Base-by-base conservation (phyloP, 2,329 filamentous ascomycete species). In the Fusarium siculi region DNA sequence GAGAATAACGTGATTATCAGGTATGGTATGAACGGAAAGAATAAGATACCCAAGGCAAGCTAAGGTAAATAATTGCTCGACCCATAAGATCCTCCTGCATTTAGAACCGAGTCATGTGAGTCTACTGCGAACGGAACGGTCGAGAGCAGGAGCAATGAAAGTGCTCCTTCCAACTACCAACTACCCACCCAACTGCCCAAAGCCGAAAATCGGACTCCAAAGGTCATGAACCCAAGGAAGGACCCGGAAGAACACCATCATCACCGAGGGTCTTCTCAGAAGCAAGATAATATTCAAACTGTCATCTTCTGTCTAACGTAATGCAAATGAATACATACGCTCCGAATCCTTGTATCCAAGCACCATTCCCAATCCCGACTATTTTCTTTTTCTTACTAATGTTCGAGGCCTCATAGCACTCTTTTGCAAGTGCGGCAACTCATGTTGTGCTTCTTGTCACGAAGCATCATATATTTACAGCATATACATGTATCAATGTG, bases 281-380 rank as follows among this genome's bases (percentile, higher is more conserved):
- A 16, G 9, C 21, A 28, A 34, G 28, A 37, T 46, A 18, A 52
- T 56, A 30, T 56, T 57, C 50, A 69, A 47, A 66, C 50, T 71
- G 54, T 50, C 52, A 43, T 54, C 49, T 75, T 63, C 61, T 74
- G 73, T 68, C 62, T 72, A 67, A 68, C 58, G 52, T 66, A 49
- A 62, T 52, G 60, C 54, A 61, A 53, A 55, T 42, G n/a, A 58
- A 69, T 70, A 74, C 73, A 56, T 76, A 77, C 62, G 65, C 42
- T 68, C 63, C 47, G 32, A 64, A 55, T 47, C 67, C 50, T 47
- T 64, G 63, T 69, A 69, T 60, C 60, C 66, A 57, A 70, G 54
- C 74, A 67, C 72, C 75, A 39, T 30, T 66, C 59, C 63, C 23
- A 56, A 54, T 70, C 50, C 71, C 18, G 50, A 30, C 15, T 18